Percentiles rank a stretch among this genome's conserved stretches.
Conservation (phyloP, 1,284 basidiomycete genomes). For the Phenoliferia sp. region DNA sequence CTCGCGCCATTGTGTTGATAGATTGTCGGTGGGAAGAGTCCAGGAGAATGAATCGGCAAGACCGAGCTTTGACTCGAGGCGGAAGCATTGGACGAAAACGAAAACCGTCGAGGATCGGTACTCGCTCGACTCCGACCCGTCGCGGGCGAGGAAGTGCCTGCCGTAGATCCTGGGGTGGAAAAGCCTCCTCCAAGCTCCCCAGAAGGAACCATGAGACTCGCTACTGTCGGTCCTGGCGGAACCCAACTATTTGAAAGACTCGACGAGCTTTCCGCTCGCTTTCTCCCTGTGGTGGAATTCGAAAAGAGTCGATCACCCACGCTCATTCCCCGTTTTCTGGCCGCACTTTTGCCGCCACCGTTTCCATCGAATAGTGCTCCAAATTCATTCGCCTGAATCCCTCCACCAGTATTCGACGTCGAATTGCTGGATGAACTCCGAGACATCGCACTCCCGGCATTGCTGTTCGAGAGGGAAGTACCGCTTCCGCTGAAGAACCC, state of each 20-base stretch:
- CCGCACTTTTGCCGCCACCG: slow-evolving; percentile 3
- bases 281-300: slow-evolving; percentile 3
- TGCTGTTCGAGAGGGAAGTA: not conserved
- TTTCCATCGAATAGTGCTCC: slow-evolving; percentile 25
- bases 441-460: slow-evolving; percentile 6
- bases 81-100: not conserved
- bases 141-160: not conserved
- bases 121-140: slow-evolving; percentile 18
- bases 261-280: slow-evolving; percentile 6
- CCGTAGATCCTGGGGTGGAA: too few species aligned
- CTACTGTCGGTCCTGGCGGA: not conserved
- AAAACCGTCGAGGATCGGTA: slow-evolving; percentile 9
- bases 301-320: slow-evolving; percentile 21
- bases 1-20: not conserved
- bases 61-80: too few species aligned
- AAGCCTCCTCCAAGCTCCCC: not conserved
- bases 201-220: not conserved
- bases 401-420: not conserved
- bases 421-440: slow-evolving; percentile 3
- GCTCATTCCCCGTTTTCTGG: slow-evolving; percentile 22
- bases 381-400: slow-evolving; percentile 22
- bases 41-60: too few species aligned
- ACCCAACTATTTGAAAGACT: slow-evolving; percentile 9
- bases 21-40: not conserved
- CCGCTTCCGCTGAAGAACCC: slow-evolving; percentile 13